Percentiles rank a stretch among this genome's conserved stretches.
Evolutionary conservation across 192 early-diverging fungal species (phyloP).

Genomic region (Entomortierella lignicola): DNA sequence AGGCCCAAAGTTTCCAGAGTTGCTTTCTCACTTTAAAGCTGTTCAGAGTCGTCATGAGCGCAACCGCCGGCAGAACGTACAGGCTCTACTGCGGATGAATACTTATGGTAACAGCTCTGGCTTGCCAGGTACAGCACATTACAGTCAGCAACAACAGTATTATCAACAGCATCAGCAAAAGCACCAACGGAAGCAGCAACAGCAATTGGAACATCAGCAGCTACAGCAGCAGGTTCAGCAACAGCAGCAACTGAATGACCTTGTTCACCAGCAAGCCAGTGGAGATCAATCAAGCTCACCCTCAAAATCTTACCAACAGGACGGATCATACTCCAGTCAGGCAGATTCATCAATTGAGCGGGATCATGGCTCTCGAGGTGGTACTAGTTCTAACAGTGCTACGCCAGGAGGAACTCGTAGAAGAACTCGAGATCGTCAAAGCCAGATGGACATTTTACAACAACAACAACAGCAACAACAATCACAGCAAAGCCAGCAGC

Average conservation of each 20-base stretch:
- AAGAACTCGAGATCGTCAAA: slow-evolving; percentile 43
- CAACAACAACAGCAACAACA: slow-evolving; percentile 18
- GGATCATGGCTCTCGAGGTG: not conserved
- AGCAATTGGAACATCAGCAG: slow-evolving; percentile 43
- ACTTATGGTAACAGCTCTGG: slow-evolving; percentile 38
- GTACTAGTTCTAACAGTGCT: not conserved
- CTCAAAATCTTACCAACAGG: slow-evolving; percentile 8
- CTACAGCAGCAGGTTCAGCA: slow-evolving; percentile 51
- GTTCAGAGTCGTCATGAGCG: slow-evolving; percentile 84
- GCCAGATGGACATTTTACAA: slow-evolving; percentile 27
- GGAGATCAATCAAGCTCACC: slow-evolving; percentile 6
- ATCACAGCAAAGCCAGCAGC: slow-evolving; percentile 3
- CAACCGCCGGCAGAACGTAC: slow-evolving; percentile 62
- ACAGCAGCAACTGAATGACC: slow-evolving; percentile 42
- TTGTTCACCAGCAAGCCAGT: slow-evolving; percentile 14
- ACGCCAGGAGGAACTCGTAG: slow-evolving; percentile 1
- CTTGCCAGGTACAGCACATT: slow-evolving; percentile 17
- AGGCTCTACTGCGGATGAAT: slow-evolving; percentile 24
- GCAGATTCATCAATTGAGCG: slow-evolving; percentile 3
- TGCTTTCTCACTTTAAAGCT: slow-evolving; percentile 77
- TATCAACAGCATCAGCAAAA: slow-evolving; percentile 50
- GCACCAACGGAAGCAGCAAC: slow-evolving; percentile 38
- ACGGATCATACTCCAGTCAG: slow-evolving; percentile 9
- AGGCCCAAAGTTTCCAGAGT: slow-evolving; percentile 72
- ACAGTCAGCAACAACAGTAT: slow-evolving; percentile 52